phyloP scores from a whole-genome alignment of 1,284 basidiomycete species.

The Puccinia horiana region DNA sequence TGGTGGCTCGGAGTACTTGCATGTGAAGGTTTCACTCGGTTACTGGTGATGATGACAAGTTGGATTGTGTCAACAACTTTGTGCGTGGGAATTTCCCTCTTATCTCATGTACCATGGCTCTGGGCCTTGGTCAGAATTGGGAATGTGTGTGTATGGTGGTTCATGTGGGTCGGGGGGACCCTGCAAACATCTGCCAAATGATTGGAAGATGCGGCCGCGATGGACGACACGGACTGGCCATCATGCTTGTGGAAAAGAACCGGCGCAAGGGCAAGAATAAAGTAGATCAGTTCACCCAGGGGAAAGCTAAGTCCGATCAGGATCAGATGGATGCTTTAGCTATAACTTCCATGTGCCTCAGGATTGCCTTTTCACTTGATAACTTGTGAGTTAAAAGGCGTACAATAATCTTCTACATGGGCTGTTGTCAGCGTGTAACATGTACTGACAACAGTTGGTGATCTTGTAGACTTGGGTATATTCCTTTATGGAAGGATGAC shows the following conservation, averaged over 20 bases:
- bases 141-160: too few relatives aligned
- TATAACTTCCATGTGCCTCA: conserved; percentile 1
- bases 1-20: too few relatives aligned
- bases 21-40: too few relatives aligned
- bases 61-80: too few relatives aligned
- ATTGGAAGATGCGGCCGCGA: conserved; percentile 1
- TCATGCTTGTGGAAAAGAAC: conserved; percentile 9
- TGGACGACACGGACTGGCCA: not conserved
- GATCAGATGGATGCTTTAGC: not conserved
- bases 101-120: not conserved
- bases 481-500: conserved; percentile 5
- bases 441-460: too few relatives aligned
- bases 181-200: not conserved
- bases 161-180: not conserved
- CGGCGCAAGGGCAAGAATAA: not conserved
- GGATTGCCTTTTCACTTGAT: not conserved
- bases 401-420: not conserved
- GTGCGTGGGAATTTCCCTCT: too few relatives aligned
- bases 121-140: conserved; percentile 4
- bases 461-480: not conserved
- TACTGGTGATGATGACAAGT: too few relatives aligned
- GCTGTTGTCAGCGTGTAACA: too few relatives aligned
- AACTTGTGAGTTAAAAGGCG: not conserved
- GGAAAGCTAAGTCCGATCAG: not conserved
- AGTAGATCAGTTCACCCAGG: not conserved